Conservation (phyloP, 2,329 filamentous ascomycete species). For the Cytospora leucostoma region DNA sequence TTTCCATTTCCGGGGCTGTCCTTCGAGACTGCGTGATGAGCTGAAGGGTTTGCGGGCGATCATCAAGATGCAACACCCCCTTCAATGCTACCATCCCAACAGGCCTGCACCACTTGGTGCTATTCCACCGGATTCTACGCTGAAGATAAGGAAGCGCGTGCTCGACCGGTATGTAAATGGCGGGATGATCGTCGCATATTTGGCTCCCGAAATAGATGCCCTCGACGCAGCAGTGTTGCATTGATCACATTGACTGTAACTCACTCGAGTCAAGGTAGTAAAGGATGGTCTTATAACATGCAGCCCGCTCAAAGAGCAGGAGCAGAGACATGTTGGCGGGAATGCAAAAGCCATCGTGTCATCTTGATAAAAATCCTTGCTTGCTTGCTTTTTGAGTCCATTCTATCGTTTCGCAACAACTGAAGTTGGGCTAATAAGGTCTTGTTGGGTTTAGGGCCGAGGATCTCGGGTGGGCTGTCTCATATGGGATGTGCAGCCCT, state of each 20-base stretch:
- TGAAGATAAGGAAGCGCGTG: neutral
- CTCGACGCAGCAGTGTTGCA: neutral
- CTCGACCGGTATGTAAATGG: neutral
- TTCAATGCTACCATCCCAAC: too few species aligned
- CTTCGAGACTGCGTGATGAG: too few species aligned
- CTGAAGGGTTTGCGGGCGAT: too few species aligned
- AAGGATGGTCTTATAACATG: neutral
- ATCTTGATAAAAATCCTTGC: neutral
- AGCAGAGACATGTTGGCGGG: neutral
- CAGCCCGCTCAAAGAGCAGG: neutral
- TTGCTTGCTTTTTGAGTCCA: neutral
- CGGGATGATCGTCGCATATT: neutral
- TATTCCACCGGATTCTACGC: neutral
- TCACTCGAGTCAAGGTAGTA: neutral
- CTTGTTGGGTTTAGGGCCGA: neutral
- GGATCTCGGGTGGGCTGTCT: neutral
- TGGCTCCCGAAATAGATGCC: neutral
- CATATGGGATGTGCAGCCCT: neutral
- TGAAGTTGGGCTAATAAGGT: neutral
- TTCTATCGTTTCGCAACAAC: neutral
- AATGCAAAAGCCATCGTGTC: neutral
- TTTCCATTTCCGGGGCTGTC: too few species aligned
- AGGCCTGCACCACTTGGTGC: neutral
- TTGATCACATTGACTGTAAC: neutral
- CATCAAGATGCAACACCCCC: too few species aligned